phyloP scores from a whole-genome alignment of 2,329 filamentous ascomycete genomes.

The Sarocladium kiliense region DNA sequence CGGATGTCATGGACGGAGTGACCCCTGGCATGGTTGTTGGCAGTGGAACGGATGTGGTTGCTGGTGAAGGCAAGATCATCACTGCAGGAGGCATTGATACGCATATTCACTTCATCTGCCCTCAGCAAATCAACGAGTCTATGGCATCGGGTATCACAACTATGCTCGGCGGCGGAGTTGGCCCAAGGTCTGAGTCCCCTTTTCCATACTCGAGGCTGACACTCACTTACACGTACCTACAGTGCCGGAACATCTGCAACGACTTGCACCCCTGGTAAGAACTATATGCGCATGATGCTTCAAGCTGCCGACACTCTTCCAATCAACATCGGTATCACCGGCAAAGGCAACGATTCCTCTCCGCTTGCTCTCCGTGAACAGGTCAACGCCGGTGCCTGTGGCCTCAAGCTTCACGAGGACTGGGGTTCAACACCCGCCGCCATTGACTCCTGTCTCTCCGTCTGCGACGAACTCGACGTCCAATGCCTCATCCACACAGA shows the following conservation, averaged over 20 bases:
- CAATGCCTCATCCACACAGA: constrained; percentile 95
- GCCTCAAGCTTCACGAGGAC: constrained; percentile 92
- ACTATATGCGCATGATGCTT: constrained; percentile 83
- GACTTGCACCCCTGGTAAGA: constrained; percentile 83
- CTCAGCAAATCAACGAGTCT: constrained; percentile 81
- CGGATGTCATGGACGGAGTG: constrained; percentile 94
- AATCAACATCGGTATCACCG: constrained; percentile 84
- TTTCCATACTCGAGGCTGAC: background rate
- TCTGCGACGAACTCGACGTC: constrained; percentile 88
- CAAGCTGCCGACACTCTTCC: constrained; percentile 79
- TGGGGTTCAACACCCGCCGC: constrained; percentile 90
- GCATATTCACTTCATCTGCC: constrained; percentile 93
- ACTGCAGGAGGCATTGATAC: constrained; percentile 87
- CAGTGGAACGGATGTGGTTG: constrained; percentile 85
- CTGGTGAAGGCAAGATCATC: constrained; percentile 83
- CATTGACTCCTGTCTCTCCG: constrained; percentile 78
- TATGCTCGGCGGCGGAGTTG: constrained; percentile 84
- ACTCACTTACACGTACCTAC: constrained; percentile 12
- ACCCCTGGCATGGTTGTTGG: constrained; percentile 74
- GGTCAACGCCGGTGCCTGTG: constrained; percentile 76
- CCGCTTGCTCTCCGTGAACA: constrained; percentile 70
- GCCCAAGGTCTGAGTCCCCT: constrained; percentile 60
- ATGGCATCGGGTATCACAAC: constrained; percentile 85
- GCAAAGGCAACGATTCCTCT: constrained; percentile 85
- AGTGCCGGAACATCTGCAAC: constrained; percentile 87